Evolutionary conservation across 176 grass and related monocot genomes (phyloP), one percentile per base, ranked within the genome.

Genomic region (Bonia amplexicaulis): DNA sequence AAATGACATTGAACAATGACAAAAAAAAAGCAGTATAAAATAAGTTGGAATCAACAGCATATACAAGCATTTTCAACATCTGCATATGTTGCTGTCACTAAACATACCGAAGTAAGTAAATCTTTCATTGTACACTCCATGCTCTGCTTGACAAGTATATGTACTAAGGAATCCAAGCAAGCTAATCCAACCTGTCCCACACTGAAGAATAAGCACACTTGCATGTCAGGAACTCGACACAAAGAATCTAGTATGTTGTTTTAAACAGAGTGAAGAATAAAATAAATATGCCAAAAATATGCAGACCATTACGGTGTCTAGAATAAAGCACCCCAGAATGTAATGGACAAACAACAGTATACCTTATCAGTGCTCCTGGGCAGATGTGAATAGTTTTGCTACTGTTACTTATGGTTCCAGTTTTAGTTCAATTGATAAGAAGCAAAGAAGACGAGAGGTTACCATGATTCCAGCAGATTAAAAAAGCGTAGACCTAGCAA

Each of bases 391-490:
- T 29, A 6, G 13, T 31, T 19, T 15, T 27, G 29, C 27, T 33
- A 67, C 2, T 76, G 19, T 65, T 26, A n/a, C 61, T 54, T 62
- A 54, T 83, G 40, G 39, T 39, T n/a, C 51, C 6, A 79, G 44
- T 58, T 52, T 66, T 59, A 51, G 8, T 16, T 35, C 31, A 86
- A 58, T 11, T 6, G 29, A 66, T 66, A 39, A 58, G 41, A 66
- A 66, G 47, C 49, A 70, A 79, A 88, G 71, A 57, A 72, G 40
- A 47, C 57, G 12, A 55, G 17, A 66, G n/a, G 60, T 71, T 82
- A 96, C 93, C 93, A 91, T 82, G 87, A 93, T 85, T 91, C 90
- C 77, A 96, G 84, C 70, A 89, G 64, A 82, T 90, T 86, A 63
- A 96, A 93, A 33, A 93, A 91, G 76, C 78, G 88, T 80, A 96